These are phyloP conservation scores for Aphanomyces invadans DNA, from an alignment of 352 stramenopile species.

Conservation along the genomic window DNA sequence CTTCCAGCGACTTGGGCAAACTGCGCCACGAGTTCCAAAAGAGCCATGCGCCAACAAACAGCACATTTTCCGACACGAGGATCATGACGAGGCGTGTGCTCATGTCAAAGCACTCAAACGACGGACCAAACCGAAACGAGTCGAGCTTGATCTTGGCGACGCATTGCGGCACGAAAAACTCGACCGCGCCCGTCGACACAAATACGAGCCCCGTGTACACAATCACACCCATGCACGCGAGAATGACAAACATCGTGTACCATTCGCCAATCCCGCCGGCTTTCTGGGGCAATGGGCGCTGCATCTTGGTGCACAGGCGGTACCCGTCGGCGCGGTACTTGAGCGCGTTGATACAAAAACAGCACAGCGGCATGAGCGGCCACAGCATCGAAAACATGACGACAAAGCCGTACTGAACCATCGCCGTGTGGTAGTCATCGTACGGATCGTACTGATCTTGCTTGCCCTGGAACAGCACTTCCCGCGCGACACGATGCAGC, in stretches of 20 bases:
- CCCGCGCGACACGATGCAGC: slow-evolving; percentile 56
- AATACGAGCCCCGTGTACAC: slow-evolving; percentile 73
- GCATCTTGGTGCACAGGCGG: slow-evolving; percentile 48
- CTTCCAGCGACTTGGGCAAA: slow-evolving; percentile 31
- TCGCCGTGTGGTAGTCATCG: slow-evolving; percentile 72
- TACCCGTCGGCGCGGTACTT: slow-evolving; percentile 73
- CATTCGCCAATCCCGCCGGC: slow-evolving; percentile 66
- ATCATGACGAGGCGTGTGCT: slow-evolving; percentile 73
- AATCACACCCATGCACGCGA: slow-evolving; percentile 58
- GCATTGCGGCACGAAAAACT: slow-evolving; percentile 55
- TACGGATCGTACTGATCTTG: slow-evolving; percentile 77
- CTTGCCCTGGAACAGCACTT: slow-evolving; percentile 66
- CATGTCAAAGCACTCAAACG: slow-evolving; percentile 66
- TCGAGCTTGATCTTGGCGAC: slow-evolving; percentile 29
- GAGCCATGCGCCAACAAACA: slow-evolving; percentile 48
- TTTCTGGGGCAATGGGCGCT: slow-evolving; percentile 66
- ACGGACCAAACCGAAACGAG: slow-evolving; percentile 60
- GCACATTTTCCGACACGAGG: slow-evolving; percentile 54
- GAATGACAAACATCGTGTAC: slow-evolving; percentile 55
- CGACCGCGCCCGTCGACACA: slow-evolving; percentile 66
- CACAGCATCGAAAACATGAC: slow-evolving; percentile 85
- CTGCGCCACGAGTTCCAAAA: slow-evolving; percentile 64
- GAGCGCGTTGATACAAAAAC: slow-evolving; percentile 70
- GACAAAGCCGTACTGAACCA: slow-evolving; percentile 76
- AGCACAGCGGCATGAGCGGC: slow-evolving; percentile 67